Base-by-base conservation (phyloP, 2,329 filamentous ascomycete species). In the Gaeumannomyces sp. region DNA sequence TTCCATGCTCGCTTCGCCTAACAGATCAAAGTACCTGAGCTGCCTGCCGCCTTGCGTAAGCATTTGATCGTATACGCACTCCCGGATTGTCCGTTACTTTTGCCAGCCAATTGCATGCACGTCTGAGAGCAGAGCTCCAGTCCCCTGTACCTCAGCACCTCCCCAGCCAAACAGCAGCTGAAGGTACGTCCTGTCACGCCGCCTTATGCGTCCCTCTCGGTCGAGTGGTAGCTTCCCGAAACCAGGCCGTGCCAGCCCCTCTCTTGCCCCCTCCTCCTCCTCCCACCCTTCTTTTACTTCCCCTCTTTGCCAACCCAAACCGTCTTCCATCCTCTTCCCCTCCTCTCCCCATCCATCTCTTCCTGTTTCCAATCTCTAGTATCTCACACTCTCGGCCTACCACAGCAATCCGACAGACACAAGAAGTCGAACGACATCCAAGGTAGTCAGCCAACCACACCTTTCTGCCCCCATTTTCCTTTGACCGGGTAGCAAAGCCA, bases 221-320 rank as follows among this genome's bases (percentile, higher is more conserved):
- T 25, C 45, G 22, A 53, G n/a, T 53, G 45, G 45, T 53, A 53
- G 45, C 45, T 53, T 53, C 45, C 45, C 45, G 45, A 53, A 45
- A 53, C 45, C 45, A 53, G 19, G 45, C 45, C 45, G 45, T 53
- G 45, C 45, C 57, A 59, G 14, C 57, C 57, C 57, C 29, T 53
- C 57, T 16, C 57, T 4, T 16, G 14, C 27, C 57, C 57, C 57
- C 57, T 59, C 57, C 22, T 53, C 33, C n/a, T n/a, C n/a, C n/a
- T 22, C 45, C 45, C 45, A 53, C 45, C 45, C 45, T 53, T 53
- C 59, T 60, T 60, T 31, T 31, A 28, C 27, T n/a, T 60, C 28
- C 59, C 59, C 59, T 25, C 29, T 53, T 25, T 53, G 45, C 45
- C 45, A 22, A 45, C 38, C 38, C 14, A 45, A 45, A 19, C 38